Percentiles rank a stretch among this genome's conserved stretches.
phyloP scores from a whole-genome alignment of 768 basidiomycete species.

The Pisolithus marmoratus region DNA sequence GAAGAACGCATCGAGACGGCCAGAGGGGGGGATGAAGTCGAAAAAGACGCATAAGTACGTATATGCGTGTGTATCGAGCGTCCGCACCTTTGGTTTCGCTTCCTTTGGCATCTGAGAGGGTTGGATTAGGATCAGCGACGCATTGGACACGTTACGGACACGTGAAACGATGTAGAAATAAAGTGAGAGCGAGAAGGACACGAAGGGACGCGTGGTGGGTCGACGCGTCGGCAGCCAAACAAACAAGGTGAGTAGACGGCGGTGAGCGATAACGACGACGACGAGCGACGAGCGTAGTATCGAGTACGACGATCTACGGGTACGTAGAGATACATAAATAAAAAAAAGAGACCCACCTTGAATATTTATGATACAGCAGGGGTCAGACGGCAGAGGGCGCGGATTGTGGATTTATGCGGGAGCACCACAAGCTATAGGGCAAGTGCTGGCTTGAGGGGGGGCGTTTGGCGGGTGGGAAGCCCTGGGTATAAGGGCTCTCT shows the following conservation, averaged over 20 bases:
- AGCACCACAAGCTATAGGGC: constrained; percentile 25
- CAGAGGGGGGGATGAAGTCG: background rate
- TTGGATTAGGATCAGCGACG: constrained; percentile 29
- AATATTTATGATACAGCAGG: constrained; percentile 23
- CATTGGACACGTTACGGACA: constrained; percentile 36
- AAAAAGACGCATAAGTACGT: constrained; percentile 12
- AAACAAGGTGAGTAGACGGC: constrained; percentile 26
- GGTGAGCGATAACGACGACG: constrained; percentile 14
- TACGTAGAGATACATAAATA: constrained; percentile 19
- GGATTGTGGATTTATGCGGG: constrained; percentile 31
- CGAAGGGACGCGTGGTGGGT: constrained; percentile 23
- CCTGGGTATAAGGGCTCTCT: constrained; percentile 29
- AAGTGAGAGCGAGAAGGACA: constrained; percentile 13
- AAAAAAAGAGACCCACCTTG: constrained; percentile 22
- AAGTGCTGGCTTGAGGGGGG: constrained; percentile 28
- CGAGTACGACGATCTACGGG: constrained; percentile 18
- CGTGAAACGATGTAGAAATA: constrained; percentile 26
- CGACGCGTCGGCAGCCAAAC: constrained; percentile 37
- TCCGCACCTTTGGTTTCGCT: constrained; percentile 61
- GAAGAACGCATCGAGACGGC: background rate
- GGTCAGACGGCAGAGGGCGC: constrained; percentile 10
- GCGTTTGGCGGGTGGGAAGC: constrained; percentile 33
- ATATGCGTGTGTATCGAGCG: constrained; percentile 7
- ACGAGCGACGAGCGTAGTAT: constrained; percentile 5
- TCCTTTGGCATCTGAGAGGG: constrained; percentile 72